phyloP scores from a whole-genome alignment of 2,329 filamentous ascomycete species.

The Hypoxylon rubiginosum region DNA sequence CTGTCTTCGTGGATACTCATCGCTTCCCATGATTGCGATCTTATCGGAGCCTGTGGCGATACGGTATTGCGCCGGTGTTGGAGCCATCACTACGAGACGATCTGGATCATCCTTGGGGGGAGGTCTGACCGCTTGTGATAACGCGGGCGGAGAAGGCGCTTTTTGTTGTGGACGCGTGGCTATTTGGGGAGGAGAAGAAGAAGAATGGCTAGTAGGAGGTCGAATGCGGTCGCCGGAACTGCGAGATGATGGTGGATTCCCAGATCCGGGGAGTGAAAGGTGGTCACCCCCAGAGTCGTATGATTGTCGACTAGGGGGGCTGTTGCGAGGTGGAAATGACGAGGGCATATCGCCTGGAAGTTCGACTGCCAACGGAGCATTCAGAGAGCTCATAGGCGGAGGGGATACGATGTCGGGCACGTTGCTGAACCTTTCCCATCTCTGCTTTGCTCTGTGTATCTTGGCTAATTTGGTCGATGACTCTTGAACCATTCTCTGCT shows the following conservation, averaged over 20 bases:
- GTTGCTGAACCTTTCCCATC: slow-evolving; percentile 67
- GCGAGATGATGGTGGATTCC: slow-evolving; percentile 61
- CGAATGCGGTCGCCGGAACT: slow-evolving; percentile 63
- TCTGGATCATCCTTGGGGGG: slow-evolving; percentile 61
- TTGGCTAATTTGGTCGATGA: slow-evolving; percentile 86
- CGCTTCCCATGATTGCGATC: slow-evolving; percentile 72
- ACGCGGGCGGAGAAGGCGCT: slow-evolving; percentile 39
- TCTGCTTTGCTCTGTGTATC: slow-evolving; percentile 81
- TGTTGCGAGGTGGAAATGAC: slow-evolving; percentile 52
- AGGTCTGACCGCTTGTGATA: slow-evolving; percentile 42
- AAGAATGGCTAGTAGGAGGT: slow-evolving; percentile 50
- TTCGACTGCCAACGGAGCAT: slow-evolving; percentile 67
- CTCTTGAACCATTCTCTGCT: slow-evolving; percentile 82
- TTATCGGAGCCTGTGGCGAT: slow-evolving; percentile 74
- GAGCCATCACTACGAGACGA: slow-evolving; percentile 67
- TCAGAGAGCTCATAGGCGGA: slow-evolving; percentile 55
- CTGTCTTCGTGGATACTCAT: slow-evolving; percentile 67
- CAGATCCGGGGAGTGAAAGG: slow-evolving; percentile 57
- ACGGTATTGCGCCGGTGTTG: slow-evolving; percentile 70
- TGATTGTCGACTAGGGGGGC: slow-evolving; percentile 63
- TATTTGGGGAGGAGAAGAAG: slow-evolving; percentile 48
- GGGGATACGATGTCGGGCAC: slow-evolving; percentile 61
- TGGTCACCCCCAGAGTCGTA: slow-evolving; percentile 70
- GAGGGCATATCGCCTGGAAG: slow-evolving; percentile 69
- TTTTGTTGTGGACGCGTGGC: slow-evolving; percentile 49